A percentile compares a stretch with the other conserved stretches of the same genome.
Evolutionary conservation across 2,329 filamentous ascomycete genomes (phyloP).

Genomic region (Paraphoma sp.): DNA sequence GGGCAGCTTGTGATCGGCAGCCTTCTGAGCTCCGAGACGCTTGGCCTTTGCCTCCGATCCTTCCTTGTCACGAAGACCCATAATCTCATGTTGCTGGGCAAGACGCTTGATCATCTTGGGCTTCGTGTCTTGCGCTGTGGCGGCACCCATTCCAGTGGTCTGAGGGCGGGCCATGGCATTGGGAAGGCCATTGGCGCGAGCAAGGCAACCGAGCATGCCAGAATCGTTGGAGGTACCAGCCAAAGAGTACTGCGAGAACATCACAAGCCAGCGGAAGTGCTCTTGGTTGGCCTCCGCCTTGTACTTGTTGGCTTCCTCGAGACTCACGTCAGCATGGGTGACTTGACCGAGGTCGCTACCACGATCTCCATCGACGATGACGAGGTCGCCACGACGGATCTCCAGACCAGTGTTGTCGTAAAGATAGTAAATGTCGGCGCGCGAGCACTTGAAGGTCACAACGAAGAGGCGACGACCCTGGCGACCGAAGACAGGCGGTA

Average conservation of each 20-base stretch:
- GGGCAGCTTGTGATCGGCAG: constrained; percentile 89
- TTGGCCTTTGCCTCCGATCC: constrained; percentile 98
- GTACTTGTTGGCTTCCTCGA: constrained; percentile 83
- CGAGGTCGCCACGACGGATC: constrained; percentile 88
- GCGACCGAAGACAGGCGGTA: constrained; percentile 38
- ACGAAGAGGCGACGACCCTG: constrained; percentile 68
- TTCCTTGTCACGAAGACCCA: constrained; percentile 90
- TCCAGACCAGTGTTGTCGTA: constrained; percentile 93
- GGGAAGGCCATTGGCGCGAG: constrained; percentile 41
- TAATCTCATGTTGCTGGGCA: constrained; percentile 88
- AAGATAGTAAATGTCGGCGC: constrained; percentile 96
- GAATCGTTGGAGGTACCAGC: constrained; percentile 50
- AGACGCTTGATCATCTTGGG: constrained; percentile 97
- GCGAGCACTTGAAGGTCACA: constrained; percentile 94
- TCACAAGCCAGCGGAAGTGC: constrained; percentile 98
- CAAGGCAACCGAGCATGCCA: constrained; percentile 56
- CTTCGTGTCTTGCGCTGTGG: constrained; percentile 72
- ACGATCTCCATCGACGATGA: constrained; percentile 96
- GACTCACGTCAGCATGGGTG: constrained; percentile 83
- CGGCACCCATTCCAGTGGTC: constrained; percentile 58
- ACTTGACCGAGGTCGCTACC: constrained; percentile 96
- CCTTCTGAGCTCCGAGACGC: constrained; percentile 94
- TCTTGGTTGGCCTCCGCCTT: constrained; percentile 94
- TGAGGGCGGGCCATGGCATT: constrained; percentile 52
- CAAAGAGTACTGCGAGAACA: constrained; percentile 77